phyloP scores from a whole-genome alignment of 164 flowering plant genomes.

The Paratinospora sagittata region DNA sequence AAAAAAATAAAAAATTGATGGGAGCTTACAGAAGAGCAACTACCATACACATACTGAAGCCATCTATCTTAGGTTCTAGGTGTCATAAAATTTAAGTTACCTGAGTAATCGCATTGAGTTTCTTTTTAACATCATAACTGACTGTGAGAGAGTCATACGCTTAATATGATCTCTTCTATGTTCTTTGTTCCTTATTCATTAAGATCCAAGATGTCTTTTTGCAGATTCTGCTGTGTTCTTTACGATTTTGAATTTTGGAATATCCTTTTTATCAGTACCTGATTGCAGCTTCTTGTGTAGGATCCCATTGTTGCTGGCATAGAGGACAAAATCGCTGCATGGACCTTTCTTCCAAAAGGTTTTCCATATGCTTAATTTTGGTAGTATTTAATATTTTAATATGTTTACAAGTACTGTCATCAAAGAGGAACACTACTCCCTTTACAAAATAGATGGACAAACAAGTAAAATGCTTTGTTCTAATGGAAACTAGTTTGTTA shows the following conservation, averaged over 20 bases:
- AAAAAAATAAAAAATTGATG: too few species aligned
- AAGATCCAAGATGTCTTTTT: not conserved
- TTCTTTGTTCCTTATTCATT: not conserved
- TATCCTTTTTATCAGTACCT: not conserved
- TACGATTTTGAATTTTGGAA: not conserved
- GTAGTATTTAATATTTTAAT: not conserved
- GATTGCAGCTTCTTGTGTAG: slow-evolving; percentile 28
- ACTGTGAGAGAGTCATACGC: not conserved
- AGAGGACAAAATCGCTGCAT: slow-evolving; percentile 81
- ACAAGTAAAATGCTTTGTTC: not conserved
- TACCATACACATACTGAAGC: not conserved
- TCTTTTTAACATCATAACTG: too few species aligned
- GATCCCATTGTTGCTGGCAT: slow-evolving; percentile 78
- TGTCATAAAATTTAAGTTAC: not conserved
- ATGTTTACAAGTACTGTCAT: not conserved
- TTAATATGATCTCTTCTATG: not conserved
- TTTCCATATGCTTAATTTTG: not conserved
- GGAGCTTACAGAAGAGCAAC: not conserved
- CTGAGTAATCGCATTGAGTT: too few species aligned
- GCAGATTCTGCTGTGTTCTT: not conserved
- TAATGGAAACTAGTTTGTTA: not conserved
- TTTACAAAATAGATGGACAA: not conserved
- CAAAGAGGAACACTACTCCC: not conserved
- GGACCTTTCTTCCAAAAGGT: slow-evolving; percentile 99
- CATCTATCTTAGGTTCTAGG: not conserved